Conservation (phyloP, 2,329 filamentous ascomycete species). For the Trichoderma hamatum region DNA sequence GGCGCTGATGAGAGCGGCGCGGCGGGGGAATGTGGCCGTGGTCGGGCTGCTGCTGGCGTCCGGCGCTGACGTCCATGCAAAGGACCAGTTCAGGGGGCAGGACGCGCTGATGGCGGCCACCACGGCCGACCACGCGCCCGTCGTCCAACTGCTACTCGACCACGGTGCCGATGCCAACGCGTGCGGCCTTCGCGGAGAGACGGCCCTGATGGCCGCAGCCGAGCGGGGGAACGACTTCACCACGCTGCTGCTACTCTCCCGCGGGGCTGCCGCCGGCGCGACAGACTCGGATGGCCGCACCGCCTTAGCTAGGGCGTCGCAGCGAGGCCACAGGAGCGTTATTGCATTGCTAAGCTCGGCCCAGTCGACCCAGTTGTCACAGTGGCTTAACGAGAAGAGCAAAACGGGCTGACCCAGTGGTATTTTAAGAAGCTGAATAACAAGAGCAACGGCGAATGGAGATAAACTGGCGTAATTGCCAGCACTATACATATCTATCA, state of each 20-base stretch:
- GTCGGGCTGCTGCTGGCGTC: not conserved
- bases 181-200: not conserved
- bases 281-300: not conserved
- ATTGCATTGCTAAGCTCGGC: not conserved
- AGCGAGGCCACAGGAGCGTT: not conserved
- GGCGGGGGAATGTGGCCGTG: not conserved
- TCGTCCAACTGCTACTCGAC: constrained; percentile 18
- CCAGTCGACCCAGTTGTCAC: not conserved
- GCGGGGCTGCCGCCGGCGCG: not conserved
- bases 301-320: not conserved
- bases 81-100: not conserved
- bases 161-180: constrained; percentile 16
- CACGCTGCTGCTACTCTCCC: not conserved
- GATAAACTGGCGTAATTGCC: too few relatives aligned
- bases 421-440: not conserved
- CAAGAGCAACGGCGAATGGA: not conserved
- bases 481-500: not conserved
- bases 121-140: not conserved
- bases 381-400: not conserved
- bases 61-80: constrained; percentile 5
- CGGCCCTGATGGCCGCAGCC: not conserved
- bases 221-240: not conserved
- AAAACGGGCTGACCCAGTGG: not conserved
- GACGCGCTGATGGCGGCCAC: constrained; percentile 1
- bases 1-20: not conserved